Base-by-base conservation (phyloP, 345 rosid species). In the Moricandia arvensis region DNA sequence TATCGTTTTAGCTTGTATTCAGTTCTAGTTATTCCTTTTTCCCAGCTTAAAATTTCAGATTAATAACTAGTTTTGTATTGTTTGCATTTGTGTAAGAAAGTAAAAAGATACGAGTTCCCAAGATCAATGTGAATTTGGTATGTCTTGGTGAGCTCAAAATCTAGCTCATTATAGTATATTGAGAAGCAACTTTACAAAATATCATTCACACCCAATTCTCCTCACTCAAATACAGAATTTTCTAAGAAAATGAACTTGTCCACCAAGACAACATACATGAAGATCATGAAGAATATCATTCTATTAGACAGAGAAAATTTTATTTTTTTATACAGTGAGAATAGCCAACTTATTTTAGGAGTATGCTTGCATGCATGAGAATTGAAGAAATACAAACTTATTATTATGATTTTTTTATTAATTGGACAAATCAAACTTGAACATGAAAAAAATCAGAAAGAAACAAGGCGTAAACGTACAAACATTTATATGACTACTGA, bases 351-450 rank as follows among this genome's bases (percentile, higher is more conserved):
- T 45, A n/a, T 45, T 45, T 45, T 45, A n/a, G 17, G 53, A n/a
- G 53, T 45, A 34, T 65, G 31, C 10, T 8, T 73, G 31, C 64
- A 64, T 64, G 77, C 66, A 45, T 59, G 53, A 75, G 6, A 63
- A 29, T 41, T 68, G 65, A 29, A 57, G 45, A 75, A 3, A 34
- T 31, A 37, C 9, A 47, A 45, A 67, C n/a, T 31, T 30, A 41
- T 41, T 37, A 37, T 37, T 16, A 38, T 24, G 13, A 55, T 27
- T 24, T n/a, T 57, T 74, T 59, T 68, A 68, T 75, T 61, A 26
- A 47, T 61, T 60, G 79, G 65, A 62, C 29, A 53, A 53, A 62
- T 70, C 80, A 69, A 68, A 62, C 59, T 69, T 68, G 35, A 70
- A 69, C 17, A 69, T 62, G 11, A 62, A 63, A 75, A 75, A 53